phyloP scores from a whole-genome alignment of 345 rosid genomes.

The Eucalyptus polyanthemos region DNA sequence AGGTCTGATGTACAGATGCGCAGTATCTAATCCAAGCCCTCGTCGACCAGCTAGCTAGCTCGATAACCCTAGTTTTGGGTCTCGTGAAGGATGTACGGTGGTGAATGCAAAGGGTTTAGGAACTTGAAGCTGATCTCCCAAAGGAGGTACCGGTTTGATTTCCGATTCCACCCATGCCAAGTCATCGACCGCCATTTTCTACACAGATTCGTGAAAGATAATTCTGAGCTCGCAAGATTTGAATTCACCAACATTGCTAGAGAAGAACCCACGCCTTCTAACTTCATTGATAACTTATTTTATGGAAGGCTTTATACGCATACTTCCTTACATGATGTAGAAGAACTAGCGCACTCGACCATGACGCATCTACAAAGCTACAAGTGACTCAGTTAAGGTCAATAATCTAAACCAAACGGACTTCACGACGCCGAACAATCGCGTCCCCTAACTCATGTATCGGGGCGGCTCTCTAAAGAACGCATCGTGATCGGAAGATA shows the following conservation, averaged over 20 bases:
- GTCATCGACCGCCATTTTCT: background rate
- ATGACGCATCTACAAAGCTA: background rate
- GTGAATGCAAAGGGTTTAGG: background rate
- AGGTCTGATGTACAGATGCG: background rate
- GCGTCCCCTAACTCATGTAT: background rate
- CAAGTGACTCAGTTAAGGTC: background rate
- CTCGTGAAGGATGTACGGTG: rapidly evolving
- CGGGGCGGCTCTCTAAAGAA: background rate
- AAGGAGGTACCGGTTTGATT: background rate
- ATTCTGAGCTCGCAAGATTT: background rate
- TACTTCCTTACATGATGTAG: background rate
- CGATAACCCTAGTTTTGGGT: rapidly evolving
- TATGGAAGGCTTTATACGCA: background rate
- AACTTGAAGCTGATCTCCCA: background rate
- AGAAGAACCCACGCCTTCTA: background rate
- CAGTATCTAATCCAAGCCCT: background rate
- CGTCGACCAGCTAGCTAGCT: background rate
- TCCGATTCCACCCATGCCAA: background rate
- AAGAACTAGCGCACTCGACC: background rate
- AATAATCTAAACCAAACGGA: background rate
- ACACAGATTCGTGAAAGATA: background rate
- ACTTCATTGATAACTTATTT: background rate
- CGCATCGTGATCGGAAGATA: background rate
- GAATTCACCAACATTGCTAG: background rate
- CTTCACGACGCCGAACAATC: background rate